Evolutionary conservation across 1,284 basidiomycete genomes (phyloP).

Genomic region (Tilletia caries): DNA sequence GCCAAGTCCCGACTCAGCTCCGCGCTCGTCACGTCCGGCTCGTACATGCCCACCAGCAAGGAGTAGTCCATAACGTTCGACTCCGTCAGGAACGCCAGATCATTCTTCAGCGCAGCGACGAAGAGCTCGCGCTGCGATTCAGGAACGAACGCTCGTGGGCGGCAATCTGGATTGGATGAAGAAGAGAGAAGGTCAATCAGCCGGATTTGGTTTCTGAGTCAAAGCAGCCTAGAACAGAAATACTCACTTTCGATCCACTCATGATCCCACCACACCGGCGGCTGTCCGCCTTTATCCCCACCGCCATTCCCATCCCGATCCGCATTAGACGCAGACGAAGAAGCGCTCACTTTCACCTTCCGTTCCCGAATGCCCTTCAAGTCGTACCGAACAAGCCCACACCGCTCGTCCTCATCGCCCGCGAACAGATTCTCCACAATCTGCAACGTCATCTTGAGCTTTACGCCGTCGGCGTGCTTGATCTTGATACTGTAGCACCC

Average conservation of each 20-base stretch:
- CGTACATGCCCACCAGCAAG: slow-evolving; percentile 42
- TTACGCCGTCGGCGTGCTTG: slow-evolving; percentile 36
- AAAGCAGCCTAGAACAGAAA: background rate
- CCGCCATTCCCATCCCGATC: slow-evolving; percentile 21
- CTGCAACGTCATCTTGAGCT: slow-evolving; percentile 46
- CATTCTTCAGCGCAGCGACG: slow-evolving; percentile 35
- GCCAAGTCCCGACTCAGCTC: slow-evolving; percentile 24
- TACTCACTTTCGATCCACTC: slow-evolving; percentile 24
- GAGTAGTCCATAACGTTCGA: slow-evolving; percentile 50
- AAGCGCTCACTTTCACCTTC: slow-evolving; percentile 24
- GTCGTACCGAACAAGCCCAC: slow-evolving; percentile 30
- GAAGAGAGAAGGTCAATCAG: slow-evolving; percentile 8
- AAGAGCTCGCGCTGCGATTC: slow-evolving; percentile 38
- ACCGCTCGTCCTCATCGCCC: slow-evolving; percentile 21
- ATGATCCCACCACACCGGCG: slow-evolving; percentile 24
- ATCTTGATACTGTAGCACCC: slow-evolving; percentile 48
- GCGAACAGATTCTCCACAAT: slow-evolving; percentile 46
- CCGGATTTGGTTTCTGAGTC: background rate
- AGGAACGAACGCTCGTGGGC: slow-evolving; percentile 34
- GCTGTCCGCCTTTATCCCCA: slow-evolving; percentile 17
- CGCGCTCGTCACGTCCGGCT: slow-evolving; percentile 24
- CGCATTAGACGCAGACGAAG: slow-evolving; percentile 26
- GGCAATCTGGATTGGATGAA: slow-evolving; percentile 16
- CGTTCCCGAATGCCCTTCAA: slow-evolving; percentile 46
- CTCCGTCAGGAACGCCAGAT: slow-evolving; percentile 38